Percentiles rank a stretch among this genome's conserved stretches.
These are phyloP conservation scores for Phytophthora colocasiae DNA, from an alignment of 352 stramenopile genomes.

Conservation along the genomic window DNA sequence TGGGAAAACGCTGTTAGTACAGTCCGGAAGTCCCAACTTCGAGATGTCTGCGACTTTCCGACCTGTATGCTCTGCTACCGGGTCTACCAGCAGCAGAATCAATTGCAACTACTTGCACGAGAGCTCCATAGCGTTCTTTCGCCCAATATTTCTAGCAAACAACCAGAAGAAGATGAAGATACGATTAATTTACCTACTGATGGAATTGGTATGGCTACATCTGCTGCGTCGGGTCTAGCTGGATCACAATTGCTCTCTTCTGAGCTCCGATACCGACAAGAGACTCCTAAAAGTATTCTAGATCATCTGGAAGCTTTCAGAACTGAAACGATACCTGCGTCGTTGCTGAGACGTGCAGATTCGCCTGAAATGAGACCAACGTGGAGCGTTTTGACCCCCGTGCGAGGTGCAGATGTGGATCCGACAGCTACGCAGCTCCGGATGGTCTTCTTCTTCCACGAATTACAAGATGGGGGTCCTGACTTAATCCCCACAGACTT, in stretches of 20 bases:
- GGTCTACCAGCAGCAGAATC: conserved; percentile 77
- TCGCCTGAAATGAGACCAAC: conserved; percentile 23
- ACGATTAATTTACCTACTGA: neutral
- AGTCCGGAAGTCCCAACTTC: conserved; percentile 41
- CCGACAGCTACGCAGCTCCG: conserved; percentile 73
- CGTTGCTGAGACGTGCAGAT: conserved; percentile 23
- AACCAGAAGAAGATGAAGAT: conserved; percentile 5
- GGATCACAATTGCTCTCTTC: conserved; percentile 24
- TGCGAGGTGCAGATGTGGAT: conserved; percentile 63
- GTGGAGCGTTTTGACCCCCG: conserved; percentile 19
- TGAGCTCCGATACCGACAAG: conserved; percentile 15
- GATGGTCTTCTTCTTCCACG: conserved; percentile 85
- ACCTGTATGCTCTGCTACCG: conserved; percentile 81
- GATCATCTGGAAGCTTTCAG: conserved; percentile 27
- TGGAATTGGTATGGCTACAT: conserved; percentile 23
- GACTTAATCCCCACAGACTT: conserved; percentile 68
- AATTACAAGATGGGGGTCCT: conserved; percentile 75
- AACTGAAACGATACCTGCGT: conserved; percentile 29
- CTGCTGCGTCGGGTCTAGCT: conserved; percentile 19
- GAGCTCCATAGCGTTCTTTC: conserved; percentile 46
- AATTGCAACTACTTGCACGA: conserved; percentile 49
- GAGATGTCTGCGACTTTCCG: conserved; percentile 56
- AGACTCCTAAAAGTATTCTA: conserved; percentile 24
- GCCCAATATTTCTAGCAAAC: conserved; percentile 1
- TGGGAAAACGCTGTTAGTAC: conserved; percentile 72